Conservation (phyloP, 352 stramenopile species). For the Thalassiosira mediterranea region DNA sequence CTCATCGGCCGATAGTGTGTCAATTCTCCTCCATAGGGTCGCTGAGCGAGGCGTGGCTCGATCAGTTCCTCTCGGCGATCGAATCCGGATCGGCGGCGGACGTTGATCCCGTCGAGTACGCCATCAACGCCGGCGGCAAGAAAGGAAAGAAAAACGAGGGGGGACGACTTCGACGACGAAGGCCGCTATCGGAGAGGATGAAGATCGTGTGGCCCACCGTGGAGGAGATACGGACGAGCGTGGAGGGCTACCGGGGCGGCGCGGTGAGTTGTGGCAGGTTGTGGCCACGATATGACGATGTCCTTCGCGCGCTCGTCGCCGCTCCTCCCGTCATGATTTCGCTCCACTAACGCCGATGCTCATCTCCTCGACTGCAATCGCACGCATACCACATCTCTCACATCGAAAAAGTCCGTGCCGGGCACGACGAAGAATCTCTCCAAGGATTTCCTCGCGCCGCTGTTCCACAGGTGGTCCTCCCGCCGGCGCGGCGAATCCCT, state of each 20-base stretch:
- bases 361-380: too few relatives aligned
- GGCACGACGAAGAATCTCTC: conserved; percentile 58
- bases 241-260: conserved; percentile 66
- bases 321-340: too few relatives aligned
- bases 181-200: conserved; percentile 23
- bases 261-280: conserved; percentile 1
- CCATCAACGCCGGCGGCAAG: neutral
- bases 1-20: conserved; percentile 74
- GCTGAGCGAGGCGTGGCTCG: conserved; percentile 65
- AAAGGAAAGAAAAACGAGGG: neutral
- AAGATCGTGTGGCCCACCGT: conserved; percentile 75
- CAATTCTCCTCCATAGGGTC: conserved; percentile 80
- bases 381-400: too few relatives aligned
- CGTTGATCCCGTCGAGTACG: conserved; percentile 18
- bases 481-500: too few relatives aligned
- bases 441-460: conserved; percentile 66
- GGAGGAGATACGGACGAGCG: conserved; percentile 60
- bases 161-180: conserved; percentile 6
- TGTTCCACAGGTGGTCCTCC: conserved; percentile 61
- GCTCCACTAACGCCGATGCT: too few relatives aligned
- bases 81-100: conserved; percentile 27
- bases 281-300: too few relatives aligned
- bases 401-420: conserved; percentile 68
- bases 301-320: too few relatives aligned
- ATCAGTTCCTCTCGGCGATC: conserved; percentile 51